Conservation (phyloP, 2,329 filamentous ascomycete genomes). For the Magnaporthales sp. region DNA sequence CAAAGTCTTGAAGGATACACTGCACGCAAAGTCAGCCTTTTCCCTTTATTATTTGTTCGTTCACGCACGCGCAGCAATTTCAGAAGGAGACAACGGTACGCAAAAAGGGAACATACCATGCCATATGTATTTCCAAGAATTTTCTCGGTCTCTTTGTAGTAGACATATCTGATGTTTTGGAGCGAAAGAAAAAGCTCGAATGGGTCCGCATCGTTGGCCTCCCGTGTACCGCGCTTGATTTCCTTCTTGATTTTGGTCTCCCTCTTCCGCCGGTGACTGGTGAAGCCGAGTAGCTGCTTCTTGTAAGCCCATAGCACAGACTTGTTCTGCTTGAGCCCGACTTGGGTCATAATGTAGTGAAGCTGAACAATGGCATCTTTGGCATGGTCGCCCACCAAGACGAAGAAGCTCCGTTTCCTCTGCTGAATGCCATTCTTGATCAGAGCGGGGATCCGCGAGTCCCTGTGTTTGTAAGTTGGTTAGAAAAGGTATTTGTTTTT, state of each 20-base stretch:
- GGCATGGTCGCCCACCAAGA: constrained; percentile 89
- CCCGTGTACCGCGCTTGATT: constrained; percentile 87
- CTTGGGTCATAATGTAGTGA: constrained; percentile 82
- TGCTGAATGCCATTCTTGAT: constrained; percentile 88
- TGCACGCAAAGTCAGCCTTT: constrained; percentile 9
- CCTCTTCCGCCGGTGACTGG: constrained; percentile 92
- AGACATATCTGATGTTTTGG: constrained; percentile 96
- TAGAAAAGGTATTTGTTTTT: not conserved
- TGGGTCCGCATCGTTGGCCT: constrained; percentile 85
- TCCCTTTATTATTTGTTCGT: no score
- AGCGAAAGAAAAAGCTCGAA: constrained; percentile 97
- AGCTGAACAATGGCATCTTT: constrained; percentile 95
- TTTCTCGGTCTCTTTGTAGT: constrained; percentile 99
- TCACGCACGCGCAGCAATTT: not conserved
- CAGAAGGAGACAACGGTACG: not conserved
- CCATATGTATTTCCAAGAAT: constrained; percentile 96
- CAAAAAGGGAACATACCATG: constrained; percentile 43
- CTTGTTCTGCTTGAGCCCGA: constrained; percentile 87
- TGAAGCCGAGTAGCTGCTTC: constrained; percentile 91
- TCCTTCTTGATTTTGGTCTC: constrained; percentile 98
- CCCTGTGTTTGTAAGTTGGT: constrained; percentile 36
- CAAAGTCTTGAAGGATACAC: constrained; percentile 95
- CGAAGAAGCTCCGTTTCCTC: constrained; percentile 97
- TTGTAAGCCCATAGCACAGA: constrained; percentile 98
- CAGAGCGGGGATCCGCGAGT: constrained; percentile 83